These are phyloP conservation scores for Elsinoe necatrix DNA, from an alignment of 2,329 filamentous ascomycete species.

Conservation along the genomic window DNA sequence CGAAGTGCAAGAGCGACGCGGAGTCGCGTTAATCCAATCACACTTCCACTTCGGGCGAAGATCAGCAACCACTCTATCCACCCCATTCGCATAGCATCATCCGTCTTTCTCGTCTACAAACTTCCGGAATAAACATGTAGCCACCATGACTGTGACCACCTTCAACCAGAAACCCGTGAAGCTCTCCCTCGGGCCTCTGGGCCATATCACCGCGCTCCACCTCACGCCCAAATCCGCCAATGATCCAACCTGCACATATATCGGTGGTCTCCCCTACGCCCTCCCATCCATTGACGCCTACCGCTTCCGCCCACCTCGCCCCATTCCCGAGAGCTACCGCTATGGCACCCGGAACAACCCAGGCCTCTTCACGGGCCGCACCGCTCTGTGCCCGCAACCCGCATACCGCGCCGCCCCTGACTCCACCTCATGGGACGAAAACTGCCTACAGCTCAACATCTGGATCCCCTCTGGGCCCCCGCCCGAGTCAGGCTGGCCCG, in stretches of 20 bases:
- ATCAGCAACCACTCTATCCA: conserved; percentile 4
- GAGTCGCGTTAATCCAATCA: conserved; percentile 10
- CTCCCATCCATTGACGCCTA: conserved; percentile 41
- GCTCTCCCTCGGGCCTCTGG: conserved; percentile 36
- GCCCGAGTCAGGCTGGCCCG: conserved; percentile 45
- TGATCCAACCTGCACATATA: conserved; percentile 40
- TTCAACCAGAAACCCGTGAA: conserved; percentile 25
- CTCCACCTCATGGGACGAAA: conserved; percentile 38
- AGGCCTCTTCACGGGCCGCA: conserved; percentile 36
- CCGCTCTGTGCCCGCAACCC: conserved; percentile 46
- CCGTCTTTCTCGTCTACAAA: not conserved
- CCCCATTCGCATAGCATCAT: not conserved
- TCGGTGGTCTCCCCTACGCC: conserved; percentile 49
- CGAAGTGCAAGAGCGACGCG: not conserved
- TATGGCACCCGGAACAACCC: conserved; percentile 45
- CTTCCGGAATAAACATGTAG: not conserved
- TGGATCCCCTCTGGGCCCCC: conserved; percentile 44
- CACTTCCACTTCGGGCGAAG: conserved; percentile 3
- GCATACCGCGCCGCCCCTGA: conserved; percentile 20
- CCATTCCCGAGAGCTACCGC: conserved; percentile 40
- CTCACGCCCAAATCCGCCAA: conserved; percentile 28
- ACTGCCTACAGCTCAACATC: conserved; percentile 50
- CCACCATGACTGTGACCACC: conserved; percentile 8
- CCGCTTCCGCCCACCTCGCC: conserved; percentile 43
- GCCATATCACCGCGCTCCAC: conserved; percentile 43